phyloP scores from a whole-genome alignment of 495 filamentous ascomycete species.

The Penicillium coffeae region DNA sequence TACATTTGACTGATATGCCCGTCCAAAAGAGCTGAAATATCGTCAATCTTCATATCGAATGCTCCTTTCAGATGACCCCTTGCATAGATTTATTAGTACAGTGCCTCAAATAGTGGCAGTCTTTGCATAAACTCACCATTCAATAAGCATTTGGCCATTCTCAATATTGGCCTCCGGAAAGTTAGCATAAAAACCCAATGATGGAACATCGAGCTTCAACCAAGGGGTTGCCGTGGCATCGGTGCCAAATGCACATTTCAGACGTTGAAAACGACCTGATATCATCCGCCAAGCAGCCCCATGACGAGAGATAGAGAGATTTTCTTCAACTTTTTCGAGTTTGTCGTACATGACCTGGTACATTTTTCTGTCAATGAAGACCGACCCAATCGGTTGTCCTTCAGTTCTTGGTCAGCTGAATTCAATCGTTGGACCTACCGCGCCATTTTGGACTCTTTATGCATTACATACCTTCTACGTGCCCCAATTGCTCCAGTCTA shows the following conservation, averaged over 20 bases:
- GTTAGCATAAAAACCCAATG: conserved; percentile 10
- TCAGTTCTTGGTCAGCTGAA: too few species aligned
- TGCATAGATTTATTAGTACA: not conserved
- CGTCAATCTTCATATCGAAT: conserved; percentile 54
- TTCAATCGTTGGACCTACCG: too few species aligned
- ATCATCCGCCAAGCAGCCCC: conserved; percentile 34
- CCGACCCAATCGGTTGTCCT: conserved; percentile 37
- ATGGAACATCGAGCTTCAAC: conserved; percentile 30
- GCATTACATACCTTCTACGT: conserved; percentile 43
- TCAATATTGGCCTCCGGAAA: conserved; percentile 27
- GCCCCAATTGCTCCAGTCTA: conserved; percentile 32
- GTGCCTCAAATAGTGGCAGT: not conserved
- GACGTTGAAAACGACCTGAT: conserved; percentile 31
- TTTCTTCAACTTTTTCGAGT: conserved; percentile 18
- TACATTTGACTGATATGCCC: conserved; percentile 51
- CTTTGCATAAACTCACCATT: conserved; percentile 21
- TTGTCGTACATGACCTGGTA: conserved; percentile 21
- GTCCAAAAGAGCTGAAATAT: conserved; percentile 50
- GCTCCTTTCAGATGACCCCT: conserved; percentile 8
- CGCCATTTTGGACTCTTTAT: too few species aligned
- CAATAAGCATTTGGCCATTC: conserved; percentile 30
- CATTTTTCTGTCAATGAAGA: conserved; percentile 33
- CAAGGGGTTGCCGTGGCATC: conserved; percentile 21
- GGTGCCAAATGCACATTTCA: conserved; percentile 39
- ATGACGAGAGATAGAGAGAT: conserved; percentile 15